Percentiles rank a stretch among this genome's conserved stretches.
Evolutionary conservation across 176 grass and related monocot species (phyloP).

Genomic region (Cenchrus purpureus): DNA sequence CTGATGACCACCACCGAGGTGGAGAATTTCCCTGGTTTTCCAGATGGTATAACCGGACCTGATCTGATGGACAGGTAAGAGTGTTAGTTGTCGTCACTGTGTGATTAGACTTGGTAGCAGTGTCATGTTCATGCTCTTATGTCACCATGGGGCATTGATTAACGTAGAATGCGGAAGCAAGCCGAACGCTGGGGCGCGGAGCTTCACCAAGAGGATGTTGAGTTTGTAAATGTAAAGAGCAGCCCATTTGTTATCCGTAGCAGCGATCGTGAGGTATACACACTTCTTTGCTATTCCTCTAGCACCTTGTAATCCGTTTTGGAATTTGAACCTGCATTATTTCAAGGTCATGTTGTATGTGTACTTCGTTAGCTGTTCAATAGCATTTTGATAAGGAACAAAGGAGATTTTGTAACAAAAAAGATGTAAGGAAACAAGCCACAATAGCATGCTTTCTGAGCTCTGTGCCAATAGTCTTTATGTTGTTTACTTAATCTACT

Average conservation of each 20-base stretch:
- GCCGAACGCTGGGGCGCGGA: constrained; percentile 93
- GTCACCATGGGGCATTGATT: constrained; percentile 6
- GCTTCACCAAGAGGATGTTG: constrained; percentile 95
- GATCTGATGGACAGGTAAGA: constrained; percentile 96
- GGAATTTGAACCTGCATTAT: background rate
- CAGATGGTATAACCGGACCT: constrained; percentile 91
- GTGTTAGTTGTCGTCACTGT: background rate
- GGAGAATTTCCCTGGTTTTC: constrained; percentile 97
- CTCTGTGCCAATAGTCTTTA: background rate
- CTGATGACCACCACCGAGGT: constrained; percentile 98
- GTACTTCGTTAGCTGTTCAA: background rate
- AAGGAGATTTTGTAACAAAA: background rate
- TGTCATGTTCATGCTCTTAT: constrained; percentile 4
- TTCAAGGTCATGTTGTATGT: background rate
- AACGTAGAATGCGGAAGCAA: constrained; percentile 80
- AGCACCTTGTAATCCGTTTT: background rate
- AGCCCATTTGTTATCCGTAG: constrained; percentile 82
- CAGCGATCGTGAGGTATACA: constrained; percentile 75
- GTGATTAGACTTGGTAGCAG: background rate
- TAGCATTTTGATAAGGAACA: background rate
- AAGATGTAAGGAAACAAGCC: background rate
- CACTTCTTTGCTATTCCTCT: background rate
- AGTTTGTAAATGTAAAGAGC: constrained; percentile 81
- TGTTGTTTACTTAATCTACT: constrained; percentile 19
- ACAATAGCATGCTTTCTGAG: background rate